phyloP scores from a whole-genome alignment of 2,329 filamentous ascomycete genomes.

The Cyanodermella asteris region DNA sequence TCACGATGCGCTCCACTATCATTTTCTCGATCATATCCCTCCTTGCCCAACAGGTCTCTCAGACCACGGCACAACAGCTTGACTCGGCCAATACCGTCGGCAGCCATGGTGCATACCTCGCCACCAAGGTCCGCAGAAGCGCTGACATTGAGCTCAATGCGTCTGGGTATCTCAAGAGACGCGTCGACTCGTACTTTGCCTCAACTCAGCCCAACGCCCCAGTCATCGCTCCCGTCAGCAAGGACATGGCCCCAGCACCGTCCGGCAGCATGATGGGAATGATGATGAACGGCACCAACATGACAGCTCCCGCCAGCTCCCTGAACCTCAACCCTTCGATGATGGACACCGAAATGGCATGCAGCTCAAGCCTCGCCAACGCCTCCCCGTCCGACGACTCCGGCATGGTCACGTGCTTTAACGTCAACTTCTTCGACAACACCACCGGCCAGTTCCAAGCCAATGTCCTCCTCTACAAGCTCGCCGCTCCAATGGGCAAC shows the following conservation, averaged over 20 bases:
- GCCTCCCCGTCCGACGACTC: slow-evolving; percentile 45
- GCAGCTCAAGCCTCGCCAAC: slow-evolving; percentile 31
- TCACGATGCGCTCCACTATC: too few species aligned
- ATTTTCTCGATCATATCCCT: too few species aligned
- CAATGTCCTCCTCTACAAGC: slow-evolving; percentile 51
- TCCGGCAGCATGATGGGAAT: too few species aligned
- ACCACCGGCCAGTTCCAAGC: slow-evolving; percentile 50
- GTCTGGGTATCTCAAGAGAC: slow-evolving; percentile 5
- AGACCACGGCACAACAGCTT: not conserved
- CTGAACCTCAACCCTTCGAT: too few species aligned
- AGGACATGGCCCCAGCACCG: too few species aligned
- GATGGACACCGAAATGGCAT: slow-evolving; percentile 37
- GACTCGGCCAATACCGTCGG: not conserved
- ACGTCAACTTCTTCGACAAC: slow-evolving; percentile 45
- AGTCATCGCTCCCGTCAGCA: not conserved
- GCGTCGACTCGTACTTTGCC: not conserved
- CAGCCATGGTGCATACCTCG: slow-evolving; percentile 4
- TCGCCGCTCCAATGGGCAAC: slow-evolving; percentile 32
- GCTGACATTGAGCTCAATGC: slow-evolving; percentile 5
- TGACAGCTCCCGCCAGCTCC: too few species aligned
- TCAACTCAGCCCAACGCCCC: not conserved
- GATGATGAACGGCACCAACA: too few species aligned
- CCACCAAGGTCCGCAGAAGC: slow-evolving; percentile 2
- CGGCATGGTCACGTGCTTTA: slow-evolving; percentile 65
- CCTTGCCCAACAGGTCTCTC: too few species aligned